Base-by-base conservation (phyloP, 2,329 filamentous ascomycete species). In the Aspergillus jensenii region DNA sequence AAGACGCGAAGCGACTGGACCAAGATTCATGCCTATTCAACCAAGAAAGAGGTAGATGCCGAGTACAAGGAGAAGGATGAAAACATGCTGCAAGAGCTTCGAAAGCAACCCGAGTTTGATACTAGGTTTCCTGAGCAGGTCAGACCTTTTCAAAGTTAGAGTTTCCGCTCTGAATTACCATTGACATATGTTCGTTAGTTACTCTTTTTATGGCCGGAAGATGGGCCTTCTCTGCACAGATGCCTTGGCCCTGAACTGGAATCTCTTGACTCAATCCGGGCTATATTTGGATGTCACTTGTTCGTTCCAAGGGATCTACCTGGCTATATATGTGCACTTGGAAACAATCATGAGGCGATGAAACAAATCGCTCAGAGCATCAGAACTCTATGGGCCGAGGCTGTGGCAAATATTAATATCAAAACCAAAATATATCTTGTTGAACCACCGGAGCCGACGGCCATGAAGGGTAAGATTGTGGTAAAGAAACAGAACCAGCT, bases 131-230 rank as follows among this genome's bases (percentile, higher is more conserved):
- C 67, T 4, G 68, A 72, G 52, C 65, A 66, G 59, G 69, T 72
- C 37, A 61, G 63, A 52, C 19, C 12, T 39, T 39, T n/a, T 6
- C 15, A 23, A 17, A 37, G 51, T 31, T 21, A 35, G 52, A 50
- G 11, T 17, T 44, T 2, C n/a, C 27, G 14, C n/a, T 19, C 44
- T 6, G 15, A 17, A 37, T 33, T 7, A 43, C 17, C 19, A 31
- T 51, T 60, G 41, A 58, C 31, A 40, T 33, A 14, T 27, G 44
- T 19, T 17, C 19, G 19, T 17, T 58, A 74, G 67, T 68, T 78
- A 14, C 63, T 73, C 1, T 81, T 81, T 52, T 64, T 77, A 19
- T 82, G 79, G 81, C 80, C 79, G 3, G 60, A 65, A 1, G 68
- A 76, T 33, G 78, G 81, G 6, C 74, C 76, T 37, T 67, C 72